Evolutionary conservation across 2,329 filamentous ascomycete species (phyloP).

Genomic region (Arachnomyces sp.): DNA sequence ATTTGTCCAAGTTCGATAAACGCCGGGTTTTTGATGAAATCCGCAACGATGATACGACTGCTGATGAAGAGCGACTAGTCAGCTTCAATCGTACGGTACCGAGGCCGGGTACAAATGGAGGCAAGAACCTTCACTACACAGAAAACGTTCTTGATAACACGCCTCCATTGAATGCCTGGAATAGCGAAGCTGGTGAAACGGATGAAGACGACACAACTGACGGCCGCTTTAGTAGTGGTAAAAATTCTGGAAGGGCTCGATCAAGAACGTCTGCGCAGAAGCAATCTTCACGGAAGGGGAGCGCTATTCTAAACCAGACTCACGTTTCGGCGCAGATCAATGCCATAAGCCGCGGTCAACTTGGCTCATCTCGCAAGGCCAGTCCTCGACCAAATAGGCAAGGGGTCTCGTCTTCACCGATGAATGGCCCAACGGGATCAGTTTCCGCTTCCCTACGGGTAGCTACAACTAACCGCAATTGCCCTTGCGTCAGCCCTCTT

Average conservation of each 20-base stretch:
- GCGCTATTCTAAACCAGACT: constrained; percentile 30
- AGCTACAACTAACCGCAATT: constrained; percentile 46
- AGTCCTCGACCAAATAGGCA: constrained; percentile 34
- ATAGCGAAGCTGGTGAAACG: constrained; percentile 64
- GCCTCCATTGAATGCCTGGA: constrained; percentile 47
- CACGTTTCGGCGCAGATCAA: constrained; percentile 27
- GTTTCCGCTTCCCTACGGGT: constrained; percentile 42
- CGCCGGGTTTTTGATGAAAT: constrained; percentile 85
- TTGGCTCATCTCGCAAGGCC: constrained; percentile 29
- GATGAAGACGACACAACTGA: constrained; percentile 34
- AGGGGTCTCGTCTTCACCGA: constrained; percentile 32
- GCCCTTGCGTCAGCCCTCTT: constrained; percentile 55
- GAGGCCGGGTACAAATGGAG: constrained; percentile 60
- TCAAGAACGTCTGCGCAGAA: constrained; percentile 30
- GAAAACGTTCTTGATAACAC: constrained; percentile 76
- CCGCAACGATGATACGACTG: constrained; percentile 74
- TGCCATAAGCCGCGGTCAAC: constrained; percentile 26
- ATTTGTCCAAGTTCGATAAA: constrained; percentile 92
- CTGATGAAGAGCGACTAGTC: constrained; percentile 85
- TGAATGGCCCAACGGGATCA: constrained; percentile 27
- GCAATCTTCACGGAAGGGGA: constrained; percentile 36
- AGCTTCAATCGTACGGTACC: constrained; percentile 67
- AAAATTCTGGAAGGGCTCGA: constrained; percentile 35
- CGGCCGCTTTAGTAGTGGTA: constrained; percentile 38
- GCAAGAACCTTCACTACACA: constrained; percentile 83